Conservation (phyloP, 2,329 filamentous ascomycete species). For the Fusarium papillatum region DNA sequence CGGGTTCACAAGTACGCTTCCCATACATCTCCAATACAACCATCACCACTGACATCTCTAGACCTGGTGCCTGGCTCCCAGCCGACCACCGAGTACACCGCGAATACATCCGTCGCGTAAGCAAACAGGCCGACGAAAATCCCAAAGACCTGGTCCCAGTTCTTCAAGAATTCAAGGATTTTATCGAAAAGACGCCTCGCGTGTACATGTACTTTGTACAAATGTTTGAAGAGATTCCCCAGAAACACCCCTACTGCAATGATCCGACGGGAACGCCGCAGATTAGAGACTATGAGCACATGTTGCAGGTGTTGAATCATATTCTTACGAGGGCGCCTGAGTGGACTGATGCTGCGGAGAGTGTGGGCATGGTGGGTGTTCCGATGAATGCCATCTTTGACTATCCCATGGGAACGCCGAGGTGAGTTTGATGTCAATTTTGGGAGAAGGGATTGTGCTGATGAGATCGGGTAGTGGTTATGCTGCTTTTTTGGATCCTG, state of each 20-base stretch:
- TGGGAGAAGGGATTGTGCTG: neutral
- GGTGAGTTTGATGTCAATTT: slow-evolving; percentile 44
- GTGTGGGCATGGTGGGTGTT: slow-evolving; percentile 66
- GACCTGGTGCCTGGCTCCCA: slow-evolving; percentile 73
- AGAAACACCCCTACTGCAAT: slow-evolving; percentile 68
- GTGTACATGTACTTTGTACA: slow-evolving; percentile 75
- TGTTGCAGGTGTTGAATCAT: slow-evolving; percentile 77
- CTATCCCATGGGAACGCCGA: slow-evolving; percentile 68
- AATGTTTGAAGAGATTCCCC: slow-evolving; percentile 79
- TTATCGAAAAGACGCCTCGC: slow-evolving; percentile 75
- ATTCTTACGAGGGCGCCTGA: slow-evolving; percentile 64
- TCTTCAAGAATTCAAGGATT: slow-evolving; percentile 72
- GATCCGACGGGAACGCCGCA: slow-evolving; percentile 74
- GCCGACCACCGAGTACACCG: slow-evolving; percentile 72
- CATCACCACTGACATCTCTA: slow-evolving; percentile 38
- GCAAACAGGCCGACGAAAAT: slow-evolving; percentile 67
- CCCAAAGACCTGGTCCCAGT: slow-evolving; percentile 68
- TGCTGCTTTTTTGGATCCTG: slow-evolving; percentile 67
- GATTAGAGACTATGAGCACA: slow-evolving; percentile 75
- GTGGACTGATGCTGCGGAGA: slow-evolving; percentile 65
- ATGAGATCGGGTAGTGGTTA: slow-evolving; percentile 57
- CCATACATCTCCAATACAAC: neutral
- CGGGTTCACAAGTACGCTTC: slow-evolving; percentile 58
- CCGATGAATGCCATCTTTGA: slow-evolving; percentile 67
- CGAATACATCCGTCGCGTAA: slow-evolving; percentile 71